Percentiles rank a stretch among this genome's conserved stretches.
Conservation (phyloP, 305 asterid genomes). For the Ajuga reptans region DNA sequence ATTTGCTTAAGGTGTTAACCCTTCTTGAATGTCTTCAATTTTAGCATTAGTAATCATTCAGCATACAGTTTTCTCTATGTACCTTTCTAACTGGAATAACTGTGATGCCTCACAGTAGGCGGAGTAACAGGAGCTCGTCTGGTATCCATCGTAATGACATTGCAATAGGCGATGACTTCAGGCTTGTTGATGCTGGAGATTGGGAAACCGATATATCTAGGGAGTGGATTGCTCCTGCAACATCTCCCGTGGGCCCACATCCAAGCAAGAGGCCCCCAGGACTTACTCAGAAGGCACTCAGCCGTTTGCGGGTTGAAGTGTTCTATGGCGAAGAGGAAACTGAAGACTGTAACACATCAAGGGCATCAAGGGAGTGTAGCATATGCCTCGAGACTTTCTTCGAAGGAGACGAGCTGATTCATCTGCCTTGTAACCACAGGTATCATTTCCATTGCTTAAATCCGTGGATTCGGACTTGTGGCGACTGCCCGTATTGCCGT, state of each 20-base stretch:
- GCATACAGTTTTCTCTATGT: neutral
- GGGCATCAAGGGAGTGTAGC: conserved; percentile 52
- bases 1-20: neutral
- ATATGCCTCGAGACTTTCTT: conserved; percentile 75
- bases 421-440: conserved; percentile 62
- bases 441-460: conserved; percentile 64
- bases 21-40: neutral
- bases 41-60: neutral
- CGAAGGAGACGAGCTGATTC: conserved; percentile 53
- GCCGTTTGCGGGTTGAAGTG: conserved; percentile 36
- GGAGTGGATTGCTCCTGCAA: conserved; percentile 33
- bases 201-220: conserved; percentile 53
- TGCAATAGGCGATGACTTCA: conserved; percentile 34
- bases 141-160: conserved; percentile 27
- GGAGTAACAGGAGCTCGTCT: conserved; percentile 33
- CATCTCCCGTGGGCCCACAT: conserved; percentile 23
- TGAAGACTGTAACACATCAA: conserved; percentile 26
- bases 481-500: conserved; percentile 91
- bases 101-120: conserved; percentile 19
- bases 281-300: conserved; percentile 51
- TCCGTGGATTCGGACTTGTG: conserved; percentile 69
- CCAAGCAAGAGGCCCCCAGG: conserved; percentile 53
- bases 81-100: neutral
- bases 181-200: conserved; percentile 47
- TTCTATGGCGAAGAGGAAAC: conserved; percentile 26